phyloP scores from a whole-genome alignment of 257 asterid genomes.

The Schizonepeta tenuifolia region DNA sequence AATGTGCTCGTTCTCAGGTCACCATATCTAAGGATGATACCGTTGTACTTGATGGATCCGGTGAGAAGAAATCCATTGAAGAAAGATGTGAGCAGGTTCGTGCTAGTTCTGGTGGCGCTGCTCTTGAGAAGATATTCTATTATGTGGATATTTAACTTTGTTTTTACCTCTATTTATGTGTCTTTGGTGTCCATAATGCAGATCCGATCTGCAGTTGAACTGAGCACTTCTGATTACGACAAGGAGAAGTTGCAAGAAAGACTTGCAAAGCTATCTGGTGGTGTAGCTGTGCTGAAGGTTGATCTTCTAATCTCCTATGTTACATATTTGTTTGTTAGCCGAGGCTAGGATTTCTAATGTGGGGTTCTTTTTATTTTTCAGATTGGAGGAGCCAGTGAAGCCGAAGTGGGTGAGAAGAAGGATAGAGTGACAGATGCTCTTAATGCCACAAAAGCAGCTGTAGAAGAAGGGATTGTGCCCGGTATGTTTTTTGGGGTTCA shows the following conservation, averaged over 20 bases:
- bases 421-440: conserved; percentile 95
- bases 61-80: conserved; percentile 80
- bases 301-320: neutral
- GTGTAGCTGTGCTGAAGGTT: conserved; percentile 97
- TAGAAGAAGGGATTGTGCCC: conserved; percentile 95
- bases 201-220: conserved; percentile 77
- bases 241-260: conserved; percentile 95
- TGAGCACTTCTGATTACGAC: conserved; percentile 88
- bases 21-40: conserved; percentile 91
- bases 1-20: conserved; percentile 46
- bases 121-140: neutral
- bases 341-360: neutral
- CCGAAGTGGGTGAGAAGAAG: conserved; percentile 93
- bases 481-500: conserved; percentile 42
- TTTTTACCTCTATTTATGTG: neutral
- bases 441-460: conserved; percentile 98
- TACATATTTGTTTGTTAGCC: neutral
- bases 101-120: neutral
- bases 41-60: conserved; percentile 90
- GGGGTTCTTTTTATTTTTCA: conserved; percentile 27
- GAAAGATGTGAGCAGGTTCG: conserved; percentile 91
- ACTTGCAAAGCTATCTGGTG: conserved; percentile 94
- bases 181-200: conserved; percentile 28
- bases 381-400: conserved; percentile 99
- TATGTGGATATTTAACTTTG: neutral